Evolutionary conservation across 257 asterid genomes (phyloP).

Genomic region (Nicotiana tomentosiformis): DNA sequence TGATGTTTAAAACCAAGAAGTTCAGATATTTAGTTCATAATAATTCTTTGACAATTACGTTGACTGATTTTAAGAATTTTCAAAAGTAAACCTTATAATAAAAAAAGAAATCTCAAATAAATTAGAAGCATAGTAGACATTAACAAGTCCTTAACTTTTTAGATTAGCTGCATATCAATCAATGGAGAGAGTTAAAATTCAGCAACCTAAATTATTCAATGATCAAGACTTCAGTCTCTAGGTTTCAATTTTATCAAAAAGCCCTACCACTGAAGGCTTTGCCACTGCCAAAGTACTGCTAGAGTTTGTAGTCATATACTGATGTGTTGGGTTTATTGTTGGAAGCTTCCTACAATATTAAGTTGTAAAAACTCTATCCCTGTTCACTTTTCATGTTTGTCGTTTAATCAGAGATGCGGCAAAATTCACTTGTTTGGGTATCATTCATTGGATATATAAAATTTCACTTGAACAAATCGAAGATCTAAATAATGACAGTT

Average conservation of each 20-base stretch:
- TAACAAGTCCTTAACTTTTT: background rate
- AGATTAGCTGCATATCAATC: background rate
- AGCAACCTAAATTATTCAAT: background rate
- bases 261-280: conserved; percentile 1
- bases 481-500: background rate
- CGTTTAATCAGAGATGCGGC: background rate
- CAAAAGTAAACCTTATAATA: background rate
- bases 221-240: background rate
- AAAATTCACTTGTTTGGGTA: background rate
- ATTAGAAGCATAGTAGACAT: background rate
- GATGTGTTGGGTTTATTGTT: background rate
- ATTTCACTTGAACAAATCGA: background rate
- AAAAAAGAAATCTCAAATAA: background rate
- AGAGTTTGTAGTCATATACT: background rate
- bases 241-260: background rate
- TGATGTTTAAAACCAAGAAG: background rate
- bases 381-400: background rate
- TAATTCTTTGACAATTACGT: background rate
- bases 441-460: background rate
- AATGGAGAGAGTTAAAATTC: background rate
- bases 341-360: too few relatives aligned
- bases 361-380: background rate
- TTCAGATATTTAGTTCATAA: background rate
- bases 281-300: background rate
- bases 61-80: background rate